Base-by-base conservation (phyloP, 768 basidiomycete species). In the Dioszegia crocea region DNA sequence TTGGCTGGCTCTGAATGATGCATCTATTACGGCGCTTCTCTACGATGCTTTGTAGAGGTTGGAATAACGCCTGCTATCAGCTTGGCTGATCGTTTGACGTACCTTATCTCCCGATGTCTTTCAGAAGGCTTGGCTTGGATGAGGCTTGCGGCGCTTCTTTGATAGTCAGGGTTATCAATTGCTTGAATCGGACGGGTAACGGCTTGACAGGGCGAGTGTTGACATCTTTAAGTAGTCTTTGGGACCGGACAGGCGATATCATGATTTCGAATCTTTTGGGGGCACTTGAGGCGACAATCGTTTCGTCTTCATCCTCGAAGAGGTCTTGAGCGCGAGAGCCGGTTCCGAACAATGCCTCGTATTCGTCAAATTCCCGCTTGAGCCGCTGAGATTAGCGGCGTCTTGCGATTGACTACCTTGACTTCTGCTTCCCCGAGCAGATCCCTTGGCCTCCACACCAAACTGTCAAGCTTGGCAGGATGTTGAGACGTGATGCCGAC, bases 401-500 rank as follows among this genome's bases (percentile, higher is more conserved):
- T 9, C 5, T 12, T 10, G 3, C n/a, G 4, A 1, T 10, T 21
- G 16, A 45, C 49, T 33, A 67, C 63, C 44, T 62, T 55, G 39
- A 67, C 54, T 8, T 38, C 63, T 3, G 40, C 54, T 11, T 21
- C 30, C 6, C 63, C 66, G 19, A 36, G 17, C 55, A 57, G 41
- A 21, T 68, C 67, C 14, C 30, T 21, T 40, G 67, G 61, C 21
- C 67, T 61, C 50, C 58, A 68, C 5, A 68, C 57, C 3, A 59
- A 40, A 3, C 64, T 63, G 3, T 65, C 58, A 21, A 68, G 43
- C 23, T 61, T 57, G 24, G 49, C 64, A 11, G 64, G 59, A 53
- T 68, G 67, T 30, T 61, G 57, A 14, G 64, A 68, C 21, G 63
- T 61, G 36, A 68, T 68, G n/a, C 59, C 61, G 1, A 64, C 67